Evolutionary conservation across 441 rosid species (phyloP), one percentile per base, ranked within the genome.

Genomic region (Gossypium trilobum): DNA sequence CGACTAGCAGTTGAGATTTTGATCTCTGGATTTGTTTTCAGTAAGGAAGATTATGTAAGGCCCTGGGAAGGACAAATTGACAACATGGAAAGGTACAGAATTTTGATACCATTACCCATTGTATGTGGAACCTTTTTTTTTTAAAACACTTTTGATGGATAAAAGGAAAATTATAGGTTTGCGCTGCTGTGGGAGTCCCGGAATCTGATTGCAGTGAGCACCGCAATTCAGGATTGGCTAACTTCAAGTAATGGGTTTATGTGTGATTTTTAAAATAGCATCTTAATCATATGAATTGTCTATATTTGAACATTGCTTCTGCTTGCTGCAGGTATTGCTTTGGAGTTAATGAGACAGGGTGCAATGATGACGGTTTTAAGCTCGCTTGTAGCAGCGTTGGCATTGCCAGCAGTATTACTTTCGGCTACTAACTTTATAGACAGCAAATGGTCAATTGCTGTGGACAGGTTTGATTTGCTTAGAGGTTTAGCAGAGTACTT

Each of bases 191-290:
- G 98, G 97, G 98, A 94, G 83, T 87, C 98, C 46, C 81, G 82
- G 76, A 85, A 87, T 80, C 85, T 93, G 72, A 89, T 91, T 80
- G 88, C 91, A 75, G 89, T 93, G 78, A 93, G 98, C 89, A 89
- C 93, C 39, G 92, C 95, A 23, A 87, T 94, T 79, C 96, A 84
- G 82, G 98, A 94, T 81, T 94, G 95, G 95, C 89, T 94, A 77
- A 91, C 97, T 74, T 94, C 98, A 84, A 89, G 98, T 94, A 91
- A 80, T 82, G 77, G 69, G 58, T 46, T 79, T 78, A 78, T 73
- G 54, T 70, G 74, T 52, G 58, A n/a, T 74, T 70, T 61, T 72
- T 46, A 33, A 42, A 36, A 20, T 39, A 57, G 67, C 62, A 39
- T 13, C 59, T 9, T 55, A 27, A 25, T 70, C 55, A 52, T 57